These are phyloP conservation scores for Didymella glomerata DNA, from an alignment of 2,329 filamentous ascomycete species.

Conservation along the genomic window DNA sequence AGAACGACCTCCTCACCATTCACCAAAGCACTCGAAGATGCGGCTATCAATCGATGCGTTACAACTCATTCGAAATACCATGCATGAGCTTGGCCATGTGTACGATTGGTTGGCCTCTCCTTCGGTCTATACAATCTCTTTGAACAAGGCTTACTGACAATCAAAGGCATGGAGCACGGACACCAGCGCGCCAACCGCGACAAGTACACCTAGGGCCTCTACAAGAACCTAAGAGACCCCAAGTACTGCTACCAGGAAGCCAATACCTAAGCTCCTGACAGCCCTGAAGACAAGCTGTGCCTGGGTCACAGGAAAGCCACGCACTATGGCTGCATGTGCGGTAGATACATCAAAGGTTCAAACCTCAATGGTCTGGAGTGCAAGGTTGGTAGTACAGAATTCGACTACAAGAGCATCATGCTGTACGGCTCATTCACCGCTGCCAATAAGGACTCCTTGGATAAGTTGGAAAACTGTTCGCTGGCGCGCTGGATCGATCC, in stretches of 20 bases:
- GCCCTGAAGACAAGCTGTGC: conserved; percentile 2
- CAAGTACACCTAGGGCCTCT: conserved; percentile 11
- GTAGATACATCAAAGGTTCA: background rate
- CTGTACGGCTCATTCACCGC: conserved; percentile 1
- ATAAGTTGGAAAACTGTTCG: conserved; percentile 3
- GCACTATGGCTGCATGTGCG: background rate
- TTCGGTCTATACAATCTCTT: too few relatives aligned
- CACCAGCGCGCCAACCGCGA: conserved; percentile 17
- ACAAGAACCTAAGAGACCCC: background rate
- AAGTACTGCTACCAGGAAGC: conserved; percentile 3
- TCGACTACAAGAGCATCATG: conserved; percentile 10
- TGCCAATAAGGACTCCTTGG: background rate
- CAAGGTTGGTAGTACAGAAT: background rate
- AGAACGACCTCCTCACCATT: background rate
- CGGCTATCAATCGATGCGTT: background rate
- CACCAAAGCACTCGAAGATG: conserved; percentile 9
- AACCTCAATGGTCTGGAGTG: conserved; percentile 1
- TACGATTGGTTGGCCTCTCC: background rate
- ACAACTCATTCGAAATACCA: background rate
- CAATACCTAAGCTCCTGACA: conserved; percentile 6
- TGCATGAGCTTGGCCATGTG: conserved; percentile 9
- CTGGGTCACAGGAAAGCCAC: background rate
- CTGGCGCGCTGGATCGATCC: conserved; percentile 6
- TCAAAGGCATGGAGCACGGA: conserved; percentile 16
- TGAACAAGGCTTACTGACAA: too few relatives aligned